Evolutionary conservation across 2,329 filamentous ascomycete genomes (phyloP), one percentile per base, ranked within the genome.

Genomic region (Ilyonectria destructans): DNA sequence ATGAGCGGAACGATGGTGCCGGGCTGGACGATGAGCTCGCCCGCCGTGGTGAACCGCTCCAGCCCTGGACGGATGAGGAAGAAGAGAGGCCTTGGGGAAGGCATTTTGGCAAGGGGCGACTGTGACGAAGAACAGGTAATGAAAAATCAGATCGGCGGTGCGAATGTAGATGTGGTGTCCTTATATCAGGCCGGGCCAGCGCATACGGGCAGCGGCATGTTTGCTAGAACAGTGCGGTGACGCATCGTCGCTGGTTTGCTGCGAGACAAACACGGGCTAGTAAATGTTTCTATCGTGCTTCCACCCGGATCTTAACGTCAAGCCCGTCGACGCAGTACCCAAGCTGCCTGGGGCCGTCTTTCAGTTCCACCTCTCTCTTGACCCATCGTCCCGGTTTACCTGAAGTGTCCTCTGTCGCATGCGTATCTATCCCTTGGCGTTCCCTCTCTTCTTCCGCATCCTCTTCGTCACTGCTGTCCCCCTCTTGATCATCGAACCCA

Each of bases 241-340:
- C 9, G n/a, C 33, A 19, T 19, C n/a, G 51, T n/a, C 13, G 13
- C 13, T 35, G 29, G 51, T 21, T 54, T 35, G 62, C 31, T 35
- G 48, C 19, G 17, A 10, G 43, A 57, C 71, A 72, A 67, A 67
- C 35, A 43, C 6, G 6, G 31, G 33, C 49, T 40, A 51, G 54
- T 29, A 58, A 52, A 67, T 67, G 62, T 52, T 46, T 64, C 68
- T 74, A 77, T 67, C 74, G 60, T 57, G 83, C 65, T 77, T 95
- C 93, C 35, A 97, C 88, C 45, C 94, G 86, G 40, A 98, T 87
- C 70, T 82, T 89, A 10, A 89, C 93, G 76, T 93, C 90, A 69
- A 84, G 79, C 0, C 91, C 91, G 77, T 97, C 94, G 65, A 98
- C 90, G 81, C 92, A 94, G 75, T 94, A 96, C 1, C 94, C 94